phyloP scores from a whole-genome alignment of 164 flowering plant genomes.

The Echeveria elegans region DNA sequence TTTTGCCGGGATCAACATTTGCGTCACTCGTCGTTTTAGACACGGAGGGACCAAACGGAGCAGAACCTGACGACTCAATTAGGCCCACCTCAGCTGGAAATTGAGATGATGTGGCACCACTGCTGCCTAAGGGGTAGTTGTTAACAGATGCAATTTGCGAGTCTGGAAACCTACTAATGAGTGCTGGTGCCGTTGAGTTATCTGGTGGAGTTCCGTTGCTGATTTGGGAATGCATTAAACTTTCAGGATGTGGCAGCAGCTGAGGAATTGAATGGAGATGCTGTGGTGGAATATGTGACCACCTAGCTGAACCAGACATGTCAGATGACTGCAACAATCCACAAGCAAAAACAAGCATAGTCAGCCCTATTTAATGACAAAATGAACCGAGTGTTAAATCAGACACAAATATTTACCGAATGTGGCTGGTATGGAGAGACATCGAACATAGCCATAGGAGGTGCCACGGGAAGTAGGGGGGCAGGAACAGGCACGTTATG shows the following conservation, averaged over 20 bases:
- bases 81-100: constrained; percentile 60
- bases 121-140: constrained; percentile 17
- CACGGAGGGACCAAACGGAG: constrained; percentile 15
- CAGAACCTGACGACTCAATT: constrained; percentile 31
- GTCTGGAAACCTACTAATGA: constrained; percentile 33
- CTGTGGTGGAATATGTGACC: constrained; percentile 62
- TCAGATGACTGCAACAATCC: constrained; percentile 47
- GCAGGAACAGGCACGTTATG: constrained; percentile 52
- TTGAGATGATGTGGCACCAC: constrained; percentile 24
- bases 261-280: constrained; percentile 47
- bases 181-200: constrained; percentile 10
- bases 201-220: constrained; percentile 29
- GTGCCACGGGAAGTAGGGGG: constrained; percentile 65
- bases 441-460: constrained; percentile 82
- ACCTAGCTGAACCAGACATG: constrained; percentile 54
- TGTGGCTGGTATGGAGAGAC: constrained; percentile 72
- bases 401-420: constrained; percentile 40
- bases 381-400: neutral
- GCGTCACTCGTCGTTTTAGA: constrained; percentile 19
- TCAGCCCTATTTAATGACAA: neutral
- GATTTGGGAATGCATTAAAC: constrained; percentile 33
- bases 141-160: constrained; percentile 26
- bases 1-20: constrained; percentile 18
- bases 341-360: constrained; percentile 14
- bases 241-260: constrained; percentile 50